Evolutionary conservation across 1,284 basidiomycete species (phyloP), one percentile per base, ranked within the genome.

Genomic region (Inonotus hispidus): DNA sequence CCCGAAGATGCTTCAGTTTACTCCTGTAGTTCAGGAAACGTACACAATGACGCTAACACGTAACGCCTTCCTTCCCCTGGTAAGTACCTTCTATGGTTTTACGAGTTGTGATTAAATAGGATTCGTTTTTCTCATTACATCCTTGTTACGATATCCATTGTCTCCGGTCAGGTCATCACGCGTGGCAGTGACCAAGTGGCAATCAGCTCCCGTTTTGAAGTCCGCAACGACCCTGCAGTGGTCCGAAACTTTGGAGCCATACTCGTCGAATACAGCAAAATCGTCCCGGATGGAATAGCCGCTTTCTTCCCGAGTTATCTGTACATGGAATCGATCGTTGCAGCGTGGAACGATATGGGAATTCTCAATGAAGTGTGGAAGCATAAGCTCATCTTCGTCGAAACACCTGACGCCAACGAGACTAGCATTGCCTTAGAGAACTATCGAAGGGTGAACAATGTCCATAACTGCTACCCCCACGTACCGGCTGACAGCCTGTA

Each of bases 341-440:
- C 95, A 1, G 97, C 97, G 13, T 99, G 97, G 97, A 98, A 98
- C 73, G 97, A 99, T 73, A 99, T 99, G 97, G 97, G 96, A 52
- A 99, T 99, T 67, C 78, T 99, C 64, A 98, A 96, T 70, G 95
- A 99, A 79, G 97, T 98, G 19, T 98, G 97, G 95, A 99, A 99
- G 76, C 88, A 99, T 79, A 99, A 99, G 76, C 82, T 99, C 52
- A 95, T 99, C 64, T 99, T 99, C 69, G 97, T 99, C 53, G 97
- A 99, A 77, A 99, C 97, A 2, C 97, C 97, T 3, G 97, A 99
- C 71, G 96, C 97, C 23, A 96, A 97, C 68, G 97, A 99, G 74
- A 99, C 97, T 1, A 96, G 94, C 71, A 96, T 98, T 58, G 97
- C 97, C 1, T 76, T 99, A 35, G 95, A 98, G 73, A 99, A 99